These are phyloP conservation scores for Leishmania tarentolae DNA, from an alignment of 208 protist genomes.

Conservation along the genomic window DNA sequence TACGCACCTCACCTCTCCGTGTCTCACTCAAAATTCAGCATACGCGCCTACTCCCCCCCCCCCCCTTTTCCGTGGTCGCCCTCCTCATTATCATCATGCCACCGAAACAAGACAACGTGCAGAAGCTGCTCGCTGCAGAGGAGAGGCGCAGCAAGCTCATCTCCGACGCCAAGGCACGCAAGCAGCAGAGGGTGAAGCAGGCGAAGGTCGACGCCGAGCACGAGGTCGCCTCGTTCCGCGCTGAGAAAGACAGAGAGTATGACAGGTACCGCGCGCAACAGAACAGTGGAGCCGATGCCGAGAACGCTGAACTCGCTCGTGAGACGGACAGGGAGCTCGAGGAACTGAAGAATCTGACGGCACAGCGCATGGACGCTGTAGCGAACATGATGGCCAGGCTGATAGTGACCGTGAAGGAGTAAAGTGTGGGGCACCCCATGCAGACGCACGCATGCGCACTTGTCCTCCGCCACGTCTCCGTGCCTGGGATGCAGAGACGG, in stretches of 20 bases:
- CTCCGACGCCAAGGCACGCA: slow-evolving; percentile 74
- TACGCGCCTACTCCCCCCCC: not conserved
- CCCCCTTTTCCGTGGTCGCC: not conserved
- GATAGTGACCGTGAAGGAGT: slow-evolving; percentile 58
- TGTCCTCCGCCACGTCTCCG: too few relatives aligned
- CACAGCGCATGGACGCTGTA: slow-evolving; percentile 68
- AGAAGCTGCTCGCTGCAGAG: slow-evolving; percentile 86
- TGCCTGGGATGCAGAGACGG: not conserved
- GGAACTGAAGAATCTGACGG: slow-evolving; percentile 58
- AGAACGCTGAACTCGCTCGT: slow-evolving; percentile 61
- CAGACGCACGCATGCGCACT: not conserved
- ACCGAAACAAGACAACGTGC: slow-evolving; percentile 88
- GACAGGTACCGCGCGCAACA: slow-evolving; percentile 67
- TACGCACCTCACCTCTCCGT: not conserved
- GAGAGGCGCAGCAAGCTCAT: slow-evolving; percentile 85
- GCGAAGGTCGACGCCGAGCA: slow-evolving; percentile 84
- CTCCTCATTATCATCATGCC: slow-evolving; percentile 46
- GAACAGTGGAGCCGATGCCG: slow-evolving; percentile 47
- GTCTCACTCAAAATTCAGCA: not conserved
- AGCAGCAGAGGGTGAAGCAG: slow-evolving; percentile 86
- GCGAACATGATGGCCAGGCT: slow-evolving; percentile 61
- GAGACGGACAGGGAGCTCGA: slow-evolving; percentile 70
- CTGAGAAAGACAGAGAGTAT: slow-evolving; percentile 75
- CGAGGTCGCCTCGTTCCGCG: slow-evolving; percentile 75
- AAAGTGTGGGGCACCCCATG: not conserved